Evolutionary conservation across 192 early-diverging fungal species (phyloP), one percentile per base, ranked within the genome.

Genomic region (Thamnidium elegans): DNA sequence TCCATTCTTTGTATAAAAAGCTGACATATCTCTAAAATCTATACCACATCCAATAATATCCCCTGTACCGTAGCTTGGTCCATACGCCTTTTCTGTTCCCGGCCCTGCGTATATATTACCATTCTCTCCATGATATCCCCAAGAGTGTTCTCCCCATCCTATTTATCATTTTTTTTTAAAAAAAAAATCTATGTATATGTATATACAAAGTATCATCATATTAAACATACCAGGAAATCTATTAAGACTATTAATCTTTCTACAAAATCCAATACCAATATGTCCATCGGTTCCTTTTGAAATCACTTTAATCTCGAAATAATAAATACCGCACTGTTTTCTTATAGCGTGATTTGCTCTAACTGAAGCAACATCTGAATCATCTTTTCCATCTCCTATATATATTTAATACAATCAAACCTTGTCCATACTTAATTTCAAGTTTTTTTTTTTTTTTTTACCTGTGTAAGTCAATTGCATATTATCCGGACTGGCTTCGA

Each of bases 51-150:
- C 97, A 55, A 97, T 87, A 0, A 86, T 84, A 72, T 99, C 97
- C 13, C 91, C 92, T 1, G 90, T 95, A 20, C 87, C 87, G 63
- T 89, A 99, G 11, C 77, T 82, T 1, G 96, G 97, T 0, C 97
- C 97, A 64, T 90, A 99, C 9, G 77, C 69, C 19, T 82, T 72
- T 19, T 94, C 93, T 7, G 81, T 88, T 4, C 92, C 92, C 13
- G 55, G 54, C 4, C 88, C 86, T 51, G 78, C 78, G 66, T 93
- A 97, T 26, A 79, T 76, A 54, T 94, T 79, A 21, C 97, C 97
- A 72, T 98, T 94, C 69, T 96, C 94, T 52, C 93, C 96, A 71
- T 98, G 94, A 79, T 98, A 99, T 13, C 97, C 97, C 92, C 93
- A 99, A 14, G 94, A 94, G 50, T 85, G 72, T 4, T 82, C 73